Evolutionary conservation across 371 early-diverging fungal species (phyloP), one percentile per base, ranked within the genome.

Genomic region (Mucor sp.): DNA sequence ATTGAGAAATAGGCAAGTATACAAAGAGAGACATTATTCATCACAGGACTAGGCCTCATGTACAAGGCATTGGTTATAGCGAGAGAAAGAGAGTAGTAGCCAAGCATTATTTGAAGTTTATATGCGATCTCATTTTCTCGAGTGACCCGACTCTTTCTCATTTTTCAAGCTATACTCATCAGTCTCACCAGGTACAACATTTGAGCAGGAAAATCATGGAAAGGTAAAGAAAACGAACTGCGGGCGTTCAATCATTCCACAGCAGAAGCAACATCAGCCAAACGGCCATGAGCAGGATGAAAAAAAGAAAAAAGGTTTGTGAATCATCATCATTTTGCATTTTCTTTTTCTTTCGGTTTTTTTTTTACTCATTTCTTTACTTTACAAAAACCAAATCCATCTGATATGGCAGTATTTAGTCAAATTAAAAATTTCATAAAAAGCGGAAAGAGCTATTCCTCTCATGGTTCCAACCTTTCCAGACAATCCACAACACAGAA

Each of bases 391-490:
- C 27, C 44, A 50, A 44, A 44, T 19, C 50, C 23, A 43, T 32
- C 41, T 12, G 39, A 15, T 17, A 71, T 74, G 75, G 71, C 83
- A 37, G 70, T 83, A 9, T 80, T 83, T 47, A 80, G 78, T 68
- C 83, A 83, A 55, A 74, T 83, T 58, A 83, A 83, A 58, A 83
- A 83, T 70, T 80, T 83, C 47, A 72, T 72, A n/a, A 68, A 66
- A 33, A 68, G 55, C 56, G 71, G 71, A 50, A 72, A 72, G 35
- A 72, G 66, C 33, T 48, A 57, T 12, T 48, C 47, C 33, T 62
- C 62, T 11, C 23, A 37, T 21, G 25, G 43, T 21, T 61, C 65
- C 17, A 62, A 15, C 21, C 35, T 39, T n/a, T 65, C 66, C 57
- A 58, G 62, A 30, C 37, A 27, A 15, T 70, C 70, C 2, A 47